Evolutionary conservation across 306 rosid species (phyloP), one percentile per base, ranked within the genome.

Genomic region (Corylus avellana): DNA sequence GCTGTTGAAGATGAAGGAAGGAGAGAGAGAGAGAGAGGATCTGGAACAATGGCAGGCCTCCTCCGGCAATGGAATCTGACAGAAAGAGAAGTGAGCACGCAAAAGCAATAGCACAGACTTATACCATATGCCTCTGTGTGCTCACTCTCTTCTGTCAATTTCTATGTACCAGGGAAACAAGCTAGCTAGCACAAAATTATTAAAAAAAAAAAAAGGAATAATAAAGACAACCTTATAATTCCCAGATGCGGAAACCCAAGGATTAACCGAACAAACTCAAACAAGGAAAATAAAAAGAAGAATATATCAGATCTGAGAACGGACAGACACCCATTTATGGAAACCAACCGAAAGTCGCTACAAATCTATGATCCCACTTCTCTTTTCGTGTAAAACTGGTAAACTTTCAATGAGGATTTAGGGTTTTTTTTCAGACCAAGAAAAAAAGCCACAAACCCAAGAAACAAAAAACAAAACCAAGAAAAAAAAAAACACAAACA

Each of bases 111-210:
- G 79, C 85, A 88, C 87, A 88, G 8, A 49, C 11, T 75, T 85
- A 89, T 92, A 92, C 75, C 48, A 78, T 84, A 72, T 78, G 79
- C 92, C 87, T 85, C 97, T 91, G 87, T 91, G 97, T 94, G 98
- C 98, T 94, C 98, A 89, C 98, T 94, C 98, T 94, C 98, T 94
- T 94, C 98, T 94, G 98, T 94, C 98, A 94, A 92, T 89, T 91
- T 92, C 97, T 55, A 85, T 82, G 86, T 88, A 70, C 89, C 89
- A 75, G 50, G 58, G 63, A 80, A 67, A 83, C 22, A 12, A 4
- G 44, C 46, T 32, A 32, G 35, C 35, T 32, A 32, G 35, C 35
- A 32, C 35, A 32, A 32, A 32, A 32, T 32, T 8, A 44, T 2
- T 5, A 35, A 44, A 1, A 4, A 42, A 4, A 63, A 53, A 42